Evolutionary conservation across 768 basidiomycete species (phyloP).

Genomic region (Tricholoma bakamatsutake): DNA sequence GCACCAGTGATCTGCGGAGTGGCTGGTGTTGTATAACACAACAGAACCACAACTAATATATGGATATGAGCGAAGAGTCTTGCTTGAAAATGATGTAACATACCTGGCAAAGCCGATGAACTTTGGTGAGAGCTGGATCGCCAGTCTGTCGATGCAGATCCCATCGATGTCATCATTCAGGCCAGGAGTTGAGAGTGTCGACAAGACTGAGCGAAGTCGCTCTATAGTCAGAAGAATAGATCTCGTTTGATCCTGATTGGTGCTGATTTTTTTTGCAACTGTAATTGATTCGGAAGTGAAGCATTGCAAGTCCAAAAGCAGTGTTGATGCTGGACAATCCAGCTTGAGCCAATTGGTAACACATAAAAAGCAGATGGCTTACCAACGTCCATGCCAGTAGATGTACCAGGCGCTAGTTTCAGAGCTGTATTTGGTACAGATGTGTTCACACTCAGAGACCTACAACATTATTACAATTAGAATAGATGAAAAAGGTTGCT

Average conservation of each 20-base stretch:
- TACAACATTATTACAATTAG: not conserved
- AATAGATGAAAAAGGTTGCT: slow-evolving; percentile 8
- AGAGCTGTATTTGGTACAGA: slow-evolving; percentile 20
- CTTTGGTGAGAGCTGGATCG: slow-evolving; percentile 31
- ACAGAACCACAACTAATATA: slow-evolving; percentile 30
- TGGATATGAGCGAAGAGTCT: slow-evolving; percentile 1
- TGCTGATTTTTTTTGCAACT: slow-evolving; percentile 47
- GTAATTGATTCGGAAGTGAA: slow-evolving; percentile 44
- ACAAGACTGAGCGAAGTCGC: slow-evolving; percentile 55
- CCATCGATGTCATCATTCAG: slow-evolving; percentile 66
- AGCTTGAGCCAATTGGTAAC: not conserved
- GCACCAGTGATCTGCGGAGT: slow-evolving; percentile 55
- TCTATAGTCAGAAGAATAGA: slow-evolving; percentile 42
- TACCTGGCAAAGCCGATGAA: slow-evolving; percentile 49
- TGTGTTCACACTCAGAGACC: slow-evolving; percentile 15
- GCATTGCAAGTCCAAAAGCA: slow-evolving; percentile 45
- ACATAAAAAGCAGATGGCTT: not conserved
- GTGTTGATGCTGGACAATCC: slow-evolving; percentile 36
- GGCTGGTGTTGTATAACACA: slow-evolving; percentile 33
- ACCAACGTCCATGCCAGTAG: slow-evolving; percentile 19
- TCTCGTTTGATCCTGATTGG: slow-evolving; percentile 35
- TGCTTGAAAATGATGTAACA: slow-evolving; percentile 4
- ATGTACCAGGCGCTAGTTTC: slow-evolving; percentile 16
- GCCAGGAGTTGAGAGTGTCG: slow-evolving; percentile 61
- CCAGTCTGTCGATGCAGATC: slow-evolving; percentile 56